These are phyloP conservation scores for Nidula niveotomentosa DNA, from an alignment of 1,284 basidiomycete species.

Conservation along the genomic window DNA sequence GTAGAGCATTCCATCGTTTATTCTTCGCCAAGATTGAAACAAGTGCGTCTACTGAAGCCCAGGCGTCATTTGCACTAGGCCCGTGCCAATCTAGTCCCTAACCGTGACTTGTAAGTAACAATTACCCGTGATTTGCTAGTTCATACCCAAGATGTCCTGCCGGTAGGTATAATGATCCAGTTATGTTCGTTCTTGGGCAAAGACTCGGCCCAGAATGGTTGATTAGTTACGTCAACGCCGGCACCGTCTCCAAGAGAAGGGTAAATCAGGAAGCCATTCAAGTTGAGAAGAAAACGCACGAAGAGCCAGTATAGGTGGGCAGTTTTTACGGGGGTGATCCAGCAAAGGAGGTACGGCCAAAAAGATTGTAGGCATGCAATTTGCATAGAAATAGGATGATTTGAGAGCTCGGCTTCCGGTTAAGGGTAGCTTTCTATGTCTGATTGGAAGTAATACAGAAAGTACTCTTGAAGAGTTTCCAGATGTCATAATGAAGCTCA, in stretches of 20 bases:
- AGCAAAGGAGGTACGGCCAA: slow-evolving; percentile 51
- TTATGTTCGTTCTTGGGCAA: slow-evolving; percentile 54
- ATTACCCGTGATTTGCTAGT: neutral
- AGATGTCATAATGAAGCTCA: no score
- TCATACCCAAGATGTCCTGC: slow-evolving; percentile 72
- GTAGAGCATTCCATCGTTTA: slow-evolving; percentile 41
- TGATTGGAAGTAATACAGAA: no score
- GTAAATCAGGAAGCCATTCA: neutral
- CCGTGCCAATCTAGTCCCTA: slow-evolving; percentile 90
- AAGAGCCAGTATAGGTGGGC: slow-evolving; percentile 66
- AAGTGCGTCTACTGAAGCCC: slow-evolving; percentile 54
- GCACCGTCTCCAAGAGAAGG: slow-evolving; percentile 61
- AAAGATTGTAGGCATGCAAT: slow-evolving; percentile 57
- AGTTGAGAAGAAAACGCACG: slow-evolving; percentile 41
- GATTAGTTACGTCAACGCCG: slow-evolving; percentile 64
- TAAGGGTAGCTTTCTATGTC: no score
- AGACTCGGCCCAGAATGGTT: slow-evolving; percentile 58
- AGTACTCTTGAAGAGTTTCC: no score
- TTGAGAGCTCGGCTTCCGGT: slow-evolving; percentile 27
- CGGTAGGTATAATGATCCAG: slow-evolving; percentile 76
- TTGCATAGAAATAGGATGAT: slow-evolving; percentile 59
- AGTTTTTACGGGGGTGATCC: slow-evolving; percentile 11
- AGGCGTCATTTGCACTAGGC: slow-evolving; percentile 65
- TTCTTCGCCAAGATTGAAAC: slow-evolving; percentile 36
- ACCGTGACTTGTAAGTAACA: neutral